These are phyloP conservation scores for Rhynchosporium graminicola DNA, from an alignment of 2,329 filamentous ascomycete species.

Conservation along the genomic window DNA sequence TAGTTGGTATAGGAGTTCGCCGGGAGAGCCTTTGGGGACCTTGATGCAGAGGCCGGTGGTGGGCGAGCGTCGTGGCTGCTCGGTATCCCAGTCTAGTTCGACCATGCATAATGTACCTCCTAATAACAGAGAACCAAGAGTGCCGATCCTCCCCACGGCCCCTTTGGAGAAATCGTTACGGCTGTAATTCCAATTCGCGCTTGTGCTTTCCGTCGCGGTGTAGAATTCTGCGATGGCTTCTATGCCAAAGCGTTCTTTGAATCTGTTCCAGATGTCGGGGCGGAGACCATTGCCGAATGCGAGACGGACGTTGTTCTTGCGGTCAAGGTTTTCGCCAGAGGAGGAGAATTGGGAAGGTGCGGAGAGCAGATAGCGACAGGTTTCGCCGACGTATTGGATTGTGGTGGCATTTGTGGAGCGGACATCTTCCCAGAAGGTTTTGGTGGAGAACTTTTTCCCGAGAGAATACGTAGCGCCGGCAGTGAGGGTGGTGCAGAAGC, in stretches of 20 bases:
- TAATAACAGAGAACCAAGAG: slow-evolving; percentile 57
- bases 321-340: slow-evolving; percentile 70
- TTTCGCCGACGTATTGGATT: slow-evolving; percentile 88
- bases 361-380: slow-evolving; percentile 77
- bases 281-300: slow-evolving; percentile 85
- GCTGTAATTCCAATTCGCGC: slow-evolving; percentile 71
- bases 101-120: slow-evolving; percentile 58
- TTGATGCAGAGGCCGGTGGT: slow-evolving; percentile 67
- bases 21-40: slow-evolving; percentile 61
- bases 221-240: slow-evolving; percentile 79
- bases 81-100: slow-evolving; percentile 69
- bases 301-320: slow-evolving; percentile 68
- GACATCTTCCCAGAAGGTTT: slow-evolving; percentile 75
- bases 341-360: slow-evolving; percentile 63
- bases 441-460: slow-evolving; percentile 76
- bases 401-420: slow-evolving; percentile 70
- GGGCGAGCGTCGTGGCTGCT: slow-evolving; percentile 67
- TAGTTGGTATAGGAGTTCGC: slow-evolving; percentile 74
- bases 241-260: slow-evolving; percentile 79
- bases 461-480: slow-evolving; percentile 68
- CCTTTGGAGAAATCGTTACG: slow-evolving; percentile 73
- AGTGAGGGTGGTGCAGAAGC: slow-evolving; percentile 61
- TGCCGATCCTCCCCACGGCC: slow-evolving; percentile 74
- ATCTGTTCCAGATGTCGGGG: slow-evolving; percentile 81
- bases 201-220: slow-evolving; percentile 71